A percentile compares a stretch with the other conserved stretches of the same genome.
Evolutionary conservation across 495 filamentous ascomycete species (phyloP).

Genomic region (Apodospora peruviana): DNA sequence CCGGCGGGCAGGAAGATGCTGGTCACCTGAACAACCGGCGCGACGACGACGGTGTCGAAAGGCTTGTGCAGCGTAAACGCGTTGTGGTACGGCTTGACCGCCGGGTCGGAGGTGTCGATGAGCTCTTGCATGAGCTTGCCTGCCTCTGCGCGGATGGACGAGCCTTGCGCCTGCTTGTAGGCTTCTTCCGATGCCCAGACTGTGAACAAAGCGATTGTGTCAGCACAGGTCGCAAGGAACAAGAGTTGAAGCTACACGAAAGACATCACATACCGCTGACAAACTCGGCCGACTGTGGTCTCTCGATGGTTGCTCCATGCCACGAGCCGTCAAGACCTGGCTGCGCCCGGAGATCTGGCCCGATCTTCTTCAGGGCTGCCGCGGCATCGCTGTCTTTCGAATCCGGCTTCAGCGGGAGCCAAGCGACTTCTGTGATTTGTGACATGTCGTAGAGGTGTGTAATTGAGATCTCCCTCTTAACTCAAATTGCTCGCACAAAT

Average conservation of each 20-base stretch:
- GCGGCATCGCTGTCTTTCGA: not conserved
- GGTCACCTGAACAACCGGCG: slow-evolving; percentile 9
- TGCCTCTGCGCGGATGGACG: slow-evolving; percentile 1
- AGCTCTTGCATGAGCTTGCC: slow-evolving; percentile 3
- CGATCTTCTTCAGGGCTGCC: slow-evolving; percentile 4
- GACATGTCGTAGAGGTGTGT: slow-evolving; percentile 8
- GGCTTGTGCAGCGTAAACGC: slow-evolving; percentile 7
- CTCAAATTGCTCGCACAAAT: too few species aligned
- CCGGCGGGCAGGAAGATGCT: slow-evolving; percentile 7
- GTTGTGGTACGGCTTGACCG: slow-evolving; percentile 9
- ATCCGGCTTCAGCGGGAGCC: slow-evolving; percentile 9
- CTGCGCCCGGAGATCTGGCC: slow-evolving; percentile 5
- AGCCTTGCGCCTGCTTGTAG: slow-evolving; percentile 4
- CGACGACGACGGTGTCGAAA: slow-evolving; percentile 6
- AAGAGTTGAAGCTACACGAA: not conserved
- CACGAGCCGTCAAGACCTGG: slow-evolving; percentile 5
- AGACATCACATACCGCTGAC: slow-evolving; percentile 3
- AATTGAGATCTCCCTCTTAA: not conserved
- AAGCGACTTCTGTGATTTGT: slow-evolving; percentile 12
- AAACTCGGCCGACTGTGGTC: slow-evolving; percentile 11
- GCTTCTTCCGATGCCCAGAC: slow-evolving; percentile 9
- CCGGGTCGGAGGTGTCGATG: slow-evolving; percentile 9
- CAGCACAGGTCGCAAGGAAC: not conserved
- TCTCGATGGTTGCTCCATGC: slow-evolving; percentile 10
- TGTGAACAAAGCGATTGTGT: not conserved